Percentiles rank a stretch among this genome's conserved stretches.
Conservation (phyloP, 2,329 filamentous ascomycete species). For the Plectosphaerella sp. region DNA sequence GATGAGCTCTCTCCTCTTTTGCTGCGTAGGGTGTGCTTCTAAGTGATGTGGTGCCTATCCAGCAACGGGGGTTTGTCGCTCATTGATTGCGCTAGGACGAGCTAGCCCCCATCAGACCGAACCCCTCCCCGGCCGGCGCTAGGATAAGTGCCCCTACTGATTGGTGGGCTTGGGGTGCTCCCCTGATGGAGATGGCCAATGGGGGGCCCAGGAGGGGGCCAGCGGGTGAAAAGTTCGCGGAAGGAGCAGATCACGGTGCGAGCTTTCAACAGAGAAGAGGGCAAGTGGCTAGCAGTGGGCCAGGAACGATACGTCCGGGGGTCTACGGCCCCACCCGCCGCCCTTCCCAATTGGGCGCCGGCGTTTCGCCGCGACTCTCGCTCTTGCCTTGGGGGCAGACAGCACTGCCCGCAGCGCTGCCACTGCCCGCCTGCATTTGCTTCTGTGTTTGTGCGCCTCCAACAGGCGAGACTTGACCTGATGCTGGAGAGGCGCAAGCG, state of each 20-base stretch:
- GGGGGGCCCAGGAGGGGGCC: too few relatives aligned
- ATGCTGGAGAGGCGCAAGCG: too few relatives aligned
- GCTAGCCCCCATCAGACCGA: background rate
- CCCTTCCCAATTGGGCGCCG: background rate
- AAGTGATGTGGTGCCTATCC: too few relatives aligned
- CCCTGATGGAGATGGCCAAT: background rate
- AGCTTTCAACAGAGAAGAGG: too few relatives aligned
- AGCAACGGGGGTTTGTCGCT: background rate
- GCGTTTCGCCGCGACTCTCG: background rate
- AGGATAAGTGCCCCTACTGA: background rate
- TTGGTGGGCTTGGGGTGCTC: background rate
- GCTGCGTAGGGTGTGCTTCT: too few relatives aligned
- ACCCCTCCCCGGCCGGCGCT: background rate
- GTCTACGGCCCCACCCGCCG: background rate
- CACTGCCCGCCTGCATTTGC: too few relatives aligned
- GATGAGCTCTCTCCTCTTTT: too few relatives aligned
- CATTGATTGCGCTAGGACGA: conserved; percentile 1
- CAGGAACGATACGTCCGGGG: background rate
- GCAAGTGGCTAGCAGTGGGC: background rate
- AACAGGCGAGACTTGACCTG: too few relatives aligned
- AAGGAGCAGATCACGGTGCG: background rate
- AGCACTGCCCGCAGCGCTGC: too few relatives aligned
- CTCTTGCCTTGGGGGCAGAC: too few relatives aligned
- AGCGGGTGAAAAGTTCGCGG: background rate
- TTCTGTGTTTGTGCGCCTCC: too few relatives aligned